Conservation (phyloP, 495 filamentous ascomycete genomes). For the Geoglossum glabrum region DNA sequence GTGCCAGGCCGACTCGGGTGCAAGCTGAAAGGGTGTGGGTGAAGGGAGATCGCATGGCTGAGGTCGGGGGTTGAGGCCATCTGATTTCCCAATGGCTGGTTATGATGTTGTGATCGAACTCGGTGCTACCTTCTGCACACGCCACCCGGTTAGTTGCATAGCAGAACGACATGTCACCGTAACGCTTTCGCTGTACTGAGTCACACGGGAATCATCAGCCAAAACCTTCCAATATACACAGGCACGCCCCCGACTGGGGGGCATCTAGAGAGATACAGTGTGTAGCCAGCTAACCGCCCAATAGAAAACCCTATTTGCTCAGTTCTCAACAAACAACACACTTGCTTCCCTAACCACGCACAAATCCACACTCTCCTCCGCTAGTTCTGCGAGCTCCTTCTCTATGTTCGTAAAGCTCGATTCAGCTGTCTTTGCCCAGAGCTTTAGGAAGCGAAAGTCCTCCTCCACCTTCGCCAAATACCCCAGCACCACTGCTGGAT, state of each 20-base stretch:
- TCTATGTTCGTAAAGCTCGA: not conserved
- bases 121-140: not conserved
- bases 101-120: not conserved
- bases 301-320: too few species aligned
- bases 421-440: not conserved
- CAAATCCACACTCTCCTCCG: not conserved
- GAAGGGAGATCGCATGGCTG: slow-evolving; percentile 1
- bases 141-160: not conserved
- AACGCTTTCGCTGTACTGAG: too few species aligned
- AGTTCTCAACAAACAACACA: not conserved
- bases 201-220: too few species aligned
- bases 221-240: too few species aligned
- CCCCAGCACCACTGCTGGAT: not conserved
- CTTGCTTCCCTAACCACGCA: not conserved
- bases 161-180: too few species aligned
- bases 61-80: not conserved
- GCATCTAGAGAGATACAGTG: too few species aligned
- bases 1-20: not conserved
- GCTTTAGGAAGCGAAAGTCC: not conserved
- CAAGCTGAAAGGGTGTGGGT: slow-evolving; percentile 1
- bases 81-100: not conserved
- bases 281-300: too few species aligned
- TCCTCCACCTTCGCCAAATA: not conserved
- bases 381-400: not conserved
- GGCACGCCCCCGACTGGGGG: too few species aligned